Evolutionary conservation across 2,329 filamentous ascomycete species (phyloP).

Genomic region (Monilinia laxa): DNA sequence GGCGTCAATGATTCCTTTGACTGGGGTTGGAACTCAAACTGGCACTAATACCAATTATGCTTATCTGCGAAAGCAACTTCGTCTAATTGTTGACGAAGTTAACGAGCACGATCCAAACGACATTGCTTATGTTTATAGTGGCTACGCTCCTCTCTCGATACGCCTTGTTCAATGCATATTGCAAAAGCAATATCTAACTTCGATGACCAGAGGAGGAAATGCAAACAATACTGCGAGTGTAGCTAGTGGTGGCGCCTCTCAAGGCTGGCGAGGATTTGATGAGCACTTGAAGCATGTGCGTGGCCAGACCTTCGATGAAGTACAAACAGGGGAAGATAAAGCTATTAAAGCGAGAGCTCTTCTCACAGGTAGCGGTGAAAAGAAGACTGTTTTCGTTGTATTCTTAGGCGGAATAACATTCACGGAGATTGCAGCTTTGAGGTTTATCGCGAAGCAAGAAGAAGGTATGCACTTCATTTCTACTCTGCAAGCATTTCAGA

Average conservation of each 20-base stretch:
- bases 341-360: slow-evolving; percentile 83
- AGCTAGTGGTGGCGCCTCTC: slow-evolving; percentile 57
- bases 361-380: slow-evolving; percentile 70
- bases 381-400: slow-evolving; percentile 92
- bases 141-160: slow-evolving; percentile 90
- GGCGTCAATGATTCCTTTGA: slow-evolving; percentile 77
- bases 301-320: slow-evolving; percentile 86
- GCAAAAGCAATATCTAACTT: slow-evolving; percentile 81
- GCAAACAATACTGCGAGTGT: slow-evolving; percentile 48
- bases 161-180: slow-evolving; percentile 89
- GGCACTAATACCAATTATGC: slow-evolving; percentile 87
- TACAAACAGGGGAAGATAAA: slow-evolving; percentile 90
- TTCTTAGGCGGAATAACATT: slow-evolving; percentile 97
- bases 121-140: slow-evolving; percentile 96
- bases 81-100: slow-evolving; percentile 92
- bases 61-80: slow-evolving; percentile 79
- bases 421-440: slow-evolving; percentile 89
- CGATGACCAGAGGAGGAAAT: slow-evolving; percentile 63
- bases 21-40: slow-evolving; percentile 53
- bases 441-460: slow-evolving; percentile 86
- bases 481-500: not conserved
- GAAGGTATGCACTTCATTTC: slow-evolving; percentile 50
- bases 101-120: slow-evolving; percentile 93
- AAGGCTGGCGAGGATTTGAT: slow-evolving; percentile 92
- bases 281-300: slow-evolving; percentile 84